Conservation (phyloP, 2,329 filamentous ascomycete genomes). For the Curvularia verruculosa region DNA sequence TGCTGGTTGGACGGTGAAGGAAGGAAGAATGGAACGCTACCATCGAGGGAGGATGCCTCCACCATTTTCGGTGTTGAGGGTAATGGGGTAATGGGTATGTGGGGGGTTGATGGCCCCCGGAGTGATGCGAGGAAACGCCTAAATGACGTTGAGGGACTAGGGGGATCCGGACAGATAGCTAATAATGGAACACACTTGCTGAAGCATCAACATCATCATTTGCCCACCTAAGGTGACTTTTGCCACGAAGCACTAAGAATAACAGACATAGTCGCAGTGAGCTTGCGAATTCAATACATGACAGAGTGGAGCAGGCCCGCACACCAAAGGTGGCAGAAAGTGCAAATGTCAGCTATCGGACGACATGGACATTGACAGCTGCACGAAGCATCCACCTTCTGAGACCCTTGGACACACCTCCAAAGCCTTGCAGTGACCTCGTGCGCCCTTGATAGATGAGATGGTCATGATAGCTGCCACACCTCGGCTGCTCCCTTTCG, state of each 20-base stretch:
- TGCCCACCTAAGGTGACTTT: constrained; percentile 18
- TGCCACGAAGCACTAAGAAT: constrained; percentile 17
- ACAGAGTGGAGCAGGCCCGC: neutral
- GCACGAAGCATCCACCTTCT: constrained; percentile 8
- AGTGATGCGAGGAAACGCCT: constrained; percentile 13
- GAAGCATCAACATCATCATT: constrained; percentile 18
- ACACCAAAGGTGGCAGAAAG: constrained; percentile 4
- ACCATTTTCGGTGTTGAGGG: constrained; percentile 24
- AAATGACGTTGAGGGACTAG: constrained; percentile 16
- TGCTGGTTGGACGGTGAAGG: constrained; percentile 12
- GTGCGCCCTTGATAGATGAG: neutral
- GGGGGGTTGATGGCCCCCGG: constrained; percentile 12
- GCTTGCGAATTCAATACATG: neutral
- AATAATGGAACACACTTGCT: constrained; percentile 15
- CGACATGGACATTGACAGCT: neutral
- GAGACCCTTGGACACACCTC: constrained; percentile 25
- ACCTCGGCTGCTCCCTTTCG: constrained; percentile 12
- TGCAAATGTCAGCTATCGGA: neutral
- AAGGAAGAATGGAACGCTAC: constrained; percentile 11
- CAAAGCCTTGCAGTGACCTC: constrained; percentile 1
- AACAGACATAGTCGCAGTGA: neutral
- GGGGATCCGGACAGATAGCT: constrained; percentile 13
- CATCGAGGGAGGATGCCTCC: constrained; percentile 16
- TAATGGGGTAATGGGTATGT: constrained; percentile 15
- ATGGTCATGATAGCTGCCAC: constrained; percentile 1